phyloP scores from a whole-genome alignment of 495 filamentous ascomycete species.

The Pyrenula aspistea region DNA sequence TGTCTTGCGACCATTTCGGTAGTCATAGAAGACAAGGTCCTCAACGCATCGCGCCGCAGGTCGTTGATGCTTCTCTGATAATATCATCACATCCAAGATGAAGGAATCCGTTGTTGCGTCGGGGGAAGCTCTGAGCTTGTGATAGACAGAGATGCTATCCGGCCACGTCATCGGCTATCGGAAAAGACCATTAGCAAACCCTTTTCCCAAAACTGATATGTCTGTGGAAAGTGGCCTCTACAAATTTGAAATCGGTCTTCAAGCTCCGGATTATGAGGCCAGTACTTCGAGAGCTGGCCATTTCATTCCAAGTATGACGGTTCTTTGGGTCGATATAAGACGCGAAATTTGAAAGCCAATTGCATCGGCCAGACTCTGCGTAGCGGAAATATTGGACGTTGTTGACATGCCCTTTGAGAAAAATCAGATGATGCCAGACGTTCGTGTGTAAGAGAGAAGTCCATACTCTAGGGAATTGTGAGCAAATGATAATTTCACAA shows the following conservation, averaged over 20 bases:
- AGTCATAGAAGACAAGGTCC: constrained; percentile 81
- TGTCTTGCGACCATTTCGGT: constrained; percentile 39
- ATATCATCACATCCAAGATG: constrained; percentile 45
- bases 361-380: constrained; percentile 73
- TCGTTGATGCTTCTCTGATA: constrained; percentile 71
- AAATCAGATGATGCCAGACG: too few relatives aligned
- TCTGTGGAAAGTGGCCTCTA: constrained; percentile 27
- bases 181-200: not conserved
- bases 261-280: constrained; percentile 78
- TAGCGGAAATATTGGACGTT: constrained; percentile 78
- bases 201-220: not conserved
- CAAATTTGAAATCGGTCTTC: constrained; percentile 84
- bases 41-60: constrained; percentile 70
- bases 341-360: constrained; percentile 72
- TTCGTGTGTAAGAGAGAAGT: too few relatives aligned
- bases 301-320: constrained; percentile 53
- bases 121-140: constrained; percentile 56
- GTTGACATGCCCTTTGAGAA: constrained; percentile 70
- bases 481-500: too few relatives aligned
- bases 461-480: too few relatives aligned
- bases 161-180: constrained; percentile 76
- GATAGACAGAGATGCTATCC: constrained; percentile 78
- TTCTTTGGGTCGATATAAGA: constrained; percentile 54
- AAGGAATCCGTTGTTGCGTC: constrained; percentile 37
- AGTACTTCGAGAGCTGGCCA: constrained; percentile 50